A percentile compares a stretch with the other conserved stretches of the same genome.
Conservation (phyloP, 1,284 basidiomycete genomes). For the Malassezia slooffiae region DNA sequence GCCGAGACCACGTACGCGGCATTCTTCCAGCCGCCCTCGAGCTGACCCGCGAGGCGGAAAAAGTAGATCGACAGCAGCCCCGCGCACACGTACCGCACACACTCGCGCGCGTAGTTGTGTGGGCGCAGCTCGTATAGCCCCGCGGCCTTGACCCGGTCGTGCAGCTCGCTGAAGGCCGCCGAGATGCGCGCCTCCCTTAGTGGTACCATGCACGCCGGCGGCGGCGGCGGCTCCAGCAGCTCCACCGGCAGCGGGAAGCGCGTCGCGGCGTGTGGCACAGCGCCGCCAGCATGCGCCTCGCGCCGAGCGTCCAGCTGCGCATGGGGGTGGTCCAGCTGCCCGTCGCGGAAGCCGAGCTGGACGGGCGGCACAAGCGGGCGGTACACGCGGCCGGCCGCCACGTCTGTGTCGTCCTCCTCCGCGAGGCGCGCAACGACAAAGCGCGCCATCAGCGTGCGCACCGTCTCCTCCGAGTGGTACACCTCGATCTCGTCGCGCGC, state of each 20-base stretch:
- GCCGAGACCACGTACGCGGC: constrained; percentile 57
- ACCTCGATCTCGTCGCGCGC: constrained; percentile 88
- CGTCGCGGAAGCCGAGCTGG: constrained; percentile 57
- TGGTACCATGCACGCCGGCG: constrained; percentile 51
- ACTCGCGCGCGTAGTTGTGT: constrained; percentile 79
- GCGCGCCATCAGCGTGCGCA: constrained; percentile 54
- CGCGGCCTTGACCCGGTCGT: constrained; percentile 62
- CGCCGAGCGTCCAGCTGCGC: constrained; percentile 23
- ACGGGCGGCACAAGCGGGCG: constrained; percentile 76
- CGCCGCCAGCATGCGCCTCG: background rate
- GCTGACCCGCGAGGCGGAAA: constrained; percentile 49
- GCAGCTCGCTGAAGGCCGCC: constrained; percentile 67
- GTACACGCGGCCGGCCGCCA: constrained; percentile 53
- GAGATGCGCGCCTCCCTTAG: constrained; percentile 62
- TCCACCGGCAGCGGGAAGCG: constrained; percentile 37
- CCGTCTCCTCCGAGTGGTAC: constrained; percentile 66
- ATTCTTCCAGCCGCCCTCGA: background rate
- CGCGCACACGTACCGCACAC: constrained; percentile 64
- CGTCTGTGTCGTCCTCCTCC: constrained; percentile 47
- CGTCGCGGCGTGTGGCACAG: background rate
- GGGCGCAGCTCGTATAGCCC: constrained; percentile 77
- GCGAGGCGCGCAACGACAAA: constrained; percentile 69
- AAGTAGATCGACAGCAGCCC: constrained; percentile 55
- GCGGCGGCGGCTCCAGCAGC: constrained; percentile 44
- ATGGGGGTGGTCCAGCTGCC: constrained; percentile 38